These are phyloP conservation scores for Naumovozyma baii DNA, from an alignment of 805 yeast genomes.

Conservation along the genomic window DNA sequence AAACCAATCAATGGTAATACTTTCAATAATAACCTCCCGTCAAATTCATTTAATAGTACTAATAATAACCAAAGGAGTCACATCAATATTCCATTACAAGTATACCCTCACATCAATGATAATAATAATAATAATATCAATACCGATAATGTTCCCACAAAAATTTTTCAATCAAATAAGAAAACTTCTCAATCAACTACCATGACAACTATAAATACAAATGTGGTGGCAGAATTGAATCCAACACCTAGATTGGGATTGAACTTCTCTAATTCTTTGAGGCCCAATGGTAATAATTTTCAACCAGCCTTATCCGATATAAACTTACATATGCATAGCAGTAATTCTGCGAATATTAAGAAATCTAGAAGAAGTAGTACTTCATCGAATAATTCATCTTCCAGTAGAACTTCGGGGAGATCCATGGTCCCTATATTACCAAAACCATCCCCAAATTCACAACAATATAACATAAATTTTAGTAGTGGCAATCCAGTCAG, in stretches of 20 bases:
- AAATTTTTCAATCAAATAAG: conserved; percentile 1
- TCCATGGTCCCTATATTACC: conserved; percentile 30
- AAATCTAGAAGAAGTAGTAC: conserved; percentile 26
- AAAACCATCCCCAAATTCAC: conserved; percentile 22
- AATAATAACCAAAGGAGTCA: conserved; percentile 4
- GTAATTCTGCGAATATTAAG: background rate
- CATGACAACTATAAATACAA: conserved; percentile 1
- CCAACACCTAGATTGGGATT: background rate
- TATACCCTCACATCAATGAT: background rate
- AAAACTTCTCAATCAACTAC: conserved; percentile 2
- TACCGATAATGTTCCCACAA: background rate
- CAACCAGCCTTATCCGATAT: background rate
- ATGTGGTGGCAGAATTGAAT: background rate
- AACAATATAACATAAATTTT: conserved; percentile 3
- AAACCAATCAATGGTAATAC: conserved; percentile 1
- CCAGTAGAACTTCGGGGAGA: conserved; percentile 25
- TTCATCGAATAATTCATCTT: conserved; percentile 25
- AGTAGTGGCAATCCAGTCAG: conserved; percentile 10
- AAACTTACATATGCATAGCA: background rate
- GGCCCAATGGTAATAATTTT: background rate
- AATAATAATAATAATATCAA: too few species aligned
- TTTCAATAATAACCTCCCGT: background rate
- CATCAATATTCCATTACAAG: conserved; percentile 2
- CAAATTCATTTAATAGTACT: conserved; percentile 3
- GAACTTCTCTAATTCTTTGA: background rate